These are phyloP conservation scores for Alternaria panax DNA, from an alignment of 2,329 filamentous ascomycete species.

Conservation along the genomic window DNA sequence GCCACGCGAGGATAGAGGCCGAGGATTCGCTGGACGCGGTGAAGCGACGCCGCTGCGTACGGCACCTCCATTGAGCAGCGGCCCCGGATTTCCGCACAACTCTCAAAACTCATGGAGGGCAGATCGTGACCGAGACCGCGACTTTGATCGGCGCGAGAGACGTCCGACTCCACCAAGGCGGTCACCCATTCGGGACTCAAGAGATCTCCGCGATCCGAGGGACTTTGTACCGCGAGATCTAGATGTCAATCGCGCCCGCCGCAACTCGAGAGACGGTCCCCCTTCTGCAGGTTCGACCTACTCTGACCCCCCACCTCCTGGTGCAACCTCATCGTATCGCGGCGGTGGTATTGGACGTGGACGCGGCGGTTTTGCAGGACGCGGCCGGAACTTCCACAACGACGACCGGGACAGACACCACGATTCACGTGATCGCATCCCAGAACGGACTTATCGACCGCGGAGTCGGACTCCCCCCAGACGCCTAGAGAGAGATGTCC, in stretches of 20 bases:
- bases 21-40: conserved; percentile 65
- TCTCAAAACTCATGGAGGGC: conserved; percentile 64
- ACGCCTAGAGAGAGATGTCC: conserved; percentile 58
- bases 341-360: conserved; percentile 62
- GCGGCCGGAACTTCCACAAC: conserved; percentile 56
- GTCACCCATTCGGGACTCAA: conserved; percentile 65
- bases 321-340: conserved; percentile 58
- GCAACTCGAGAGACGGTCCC: conserved; percentile 76
- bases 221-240: conserved; percentile 67
- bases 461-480: conserved; percentile 70
- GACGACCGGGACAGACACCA: conserved; percentile 62
- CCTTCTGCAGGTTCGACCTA: conserved; percentile 74
- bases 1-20: conserved; percentile 65
- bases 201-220: conserved; percentile 69
- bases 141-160: conserved; percentile 63
- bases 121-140: conserved; percentile 57
- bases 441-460: conserved; percentile 60
- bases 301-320: conserved; percentile 69
- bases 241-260: conserved; percentile 71
- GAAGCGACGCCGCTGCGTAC: conserved; percentile 69
- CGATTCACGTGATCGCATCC: conserved; percentile 42
- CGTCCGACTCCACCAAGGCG: conserved; percentile 69
- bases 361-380: conserved; percentile 57
- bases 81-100: conserved; percentile 31
- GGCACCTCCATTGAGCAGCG: conserved; percentile 58